Evolutionary conservation across 2,329 filamentous ascomycete genomes (phyloP), one percentile per base, ranked within the genome.

Genomic region (Sporothrix sp.): DNA sequence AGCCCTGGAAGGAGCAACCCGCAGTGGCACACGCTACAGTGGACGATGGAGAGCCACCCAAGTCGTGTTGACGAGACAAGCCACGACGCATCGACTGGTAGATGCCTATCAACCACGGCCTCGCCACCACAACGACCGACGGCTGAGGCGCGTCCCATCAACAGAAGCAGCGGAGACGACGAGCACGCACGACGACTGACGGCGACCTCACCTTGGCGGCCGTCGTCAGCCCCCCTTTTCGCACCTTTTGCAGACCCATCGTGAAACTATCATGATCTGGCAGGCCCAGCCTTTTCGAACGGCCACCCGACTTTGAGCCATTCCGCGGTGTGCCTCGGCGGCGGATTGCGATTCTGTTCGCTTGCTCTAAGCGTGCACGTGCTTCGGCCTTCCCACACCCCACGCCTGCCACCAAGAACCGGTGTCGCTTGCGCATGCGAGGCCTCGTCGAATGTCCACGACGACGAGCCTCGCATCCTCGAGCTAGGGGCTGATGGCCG

Each of bases 401-500:
- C 20, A 21, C 27, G 16, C 11, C 18, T 44, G n/a, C 20, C 11
- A 9, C 38, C 30, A 25, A n/a, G n/a, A n/a, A n/a, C n/a, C n/a
- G n/a, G n/a, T n/a, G n/a, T n/a, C n/a, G n/a, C n/a, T 25, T 28
- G 23, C 45, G 52, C 39, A 57, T 56, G 55, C 39, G 35, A 50
- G 20, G 14, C 47, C 8, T 33, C 21, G 38, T 58, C 60, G 61
- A 56, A 62, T 62, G 62, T 58, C 53, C 52, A 48, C 53, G 54
- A 54, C 57, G 54, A 59, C 59, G 57, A 56, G 52, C 55, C 56
- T 47, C 49, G 55, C 58, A n/a, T n/a, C n/a, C 57, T 55, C 57
- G 58, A 57, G 53, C 60, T 57, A 59, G 61, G 62, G 58, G 63
- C 60, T 59, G 61, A 65, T 66, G 65, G 64, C 64, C 45, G 62